Percentiles rank a stretch among this genome's conserved stretches.
Conservation (phyloP, 1,284 basidiomycete genomes). For the Mycosarcoma maydis region DNA sequence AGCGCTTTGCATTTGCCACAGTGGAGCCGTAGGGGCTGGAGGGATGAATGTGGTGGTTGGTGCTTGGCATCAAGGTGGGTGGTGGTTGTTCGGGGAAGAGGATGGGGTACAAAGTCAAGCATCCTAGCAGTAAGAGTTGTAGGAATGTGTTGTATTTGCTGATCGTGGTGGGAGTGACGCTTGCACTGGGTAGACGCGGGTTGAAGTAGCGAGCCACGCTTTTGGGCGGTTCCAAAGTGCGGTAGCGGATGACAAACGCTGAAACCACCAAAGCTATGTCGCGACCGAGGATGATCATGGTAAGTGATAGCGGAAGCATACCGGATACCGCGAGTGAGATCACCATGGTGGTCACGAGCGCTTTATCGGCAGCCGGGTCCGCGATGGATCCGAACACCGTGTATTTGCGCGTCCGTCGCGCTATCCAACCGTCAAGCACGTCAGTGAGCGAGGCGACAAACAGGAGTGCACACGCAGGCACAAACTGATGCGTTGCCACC, state of each 20-base stretch:
- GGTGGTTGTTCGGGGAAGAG: constrained; percentile 69
- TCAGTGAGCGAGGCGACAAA: constrained; percentile 90
- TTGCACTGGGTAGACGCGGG: constrained; percentile 90
- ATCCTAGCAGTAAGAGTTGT: constrained; percentile 88
- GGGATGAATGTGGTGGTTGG: too few relatives aligned
- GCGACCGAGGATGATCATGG: constrained; percentile 85
- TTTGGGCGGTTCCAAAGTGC: constrained; percentile 87
- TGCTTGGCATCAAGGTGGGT: constrained; percentile 5
- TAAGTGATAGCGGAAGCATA: constrained; percentile 84
- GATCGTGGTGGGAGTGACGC: constrained; percentile 81
- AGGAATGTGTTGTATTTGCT: constrained; percentile 83
- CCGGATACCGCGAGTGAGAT: constrained; percentile 84
- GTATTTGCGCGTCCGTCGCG: constrained; percentile 76
- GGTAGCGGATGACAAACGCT: constrained; percentile 93
- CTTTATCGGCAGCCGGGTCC: constrained; percentile 97
- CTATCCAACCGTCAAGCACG: constrained; percentile 89
- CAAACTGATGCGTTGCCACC: constrained; percentile 85
- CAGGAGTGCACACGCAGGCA: constrained; percentile 81
- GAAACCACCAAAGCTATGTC: constrained; percentile 87
- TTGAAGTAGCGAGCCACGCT: constrained; percentile 92
- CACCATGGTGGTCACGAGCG: constrained; percentile 92
- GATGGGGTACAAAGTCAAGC: constrained; percentile 84
- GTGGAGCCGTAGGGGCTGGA: not conserved
- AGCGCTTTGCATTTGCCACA: constrained; percentile 8
- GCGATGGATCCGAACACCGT: constrained; percentile 92